Percentiles rank a stretch among this genome's conserved stretches.
Evolutionary conservation across 2,329 filamentous ascomycete genomes (phyloP).

Genomic region (Pyrenochaeta sp.): DNA sequence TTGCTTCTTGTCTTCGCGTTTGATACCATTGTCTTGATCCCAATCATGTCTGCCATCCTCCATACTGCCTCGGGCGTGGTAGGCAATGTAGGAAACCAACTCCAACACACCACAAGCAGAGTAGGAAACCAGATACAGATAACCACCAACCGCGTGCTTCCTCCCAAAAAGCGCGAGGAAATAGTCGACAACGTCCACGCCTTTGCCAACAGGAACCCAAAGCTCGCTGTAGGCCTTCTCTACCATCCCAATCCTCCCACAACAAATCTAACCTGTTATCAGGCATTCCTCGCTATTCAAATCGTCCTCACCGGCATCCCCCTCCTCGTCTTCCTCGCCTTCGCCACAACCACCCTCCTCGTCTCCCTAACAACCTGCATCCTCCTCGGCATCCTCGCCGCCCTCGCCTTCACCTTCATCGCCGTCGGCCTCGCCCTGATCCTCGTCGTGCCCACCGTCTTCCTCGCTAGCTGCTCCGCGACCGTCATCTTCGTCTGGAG

Average conservation of each 20-base stretch:
- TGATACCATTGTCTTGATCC: not conserved
- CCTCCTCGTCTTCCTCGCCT: constrained; percentile 71
- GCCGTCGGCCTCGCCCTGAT: constrained; percentile 72
- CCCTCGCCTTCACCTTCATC: constrained; percentile 69
- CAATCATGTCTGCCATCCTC: constrained; percentile 27
- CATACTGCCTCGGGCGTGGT: constrained; percentile 36
- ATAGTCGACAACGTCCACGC: constrained; percentile 61
- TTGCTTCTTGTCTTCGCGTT: not conserved
- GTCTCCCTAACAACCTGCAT: constrained; percentile 69
- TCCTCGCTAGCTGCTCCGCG: constrained; percentile 69
- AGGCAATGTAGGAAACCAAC: constrained; percentile 22
- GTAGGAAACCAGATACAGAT: constrained; percentile 35
- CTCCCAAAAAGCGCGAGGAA: constrained; percentile 66
- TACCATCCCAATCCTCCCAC: not conserved
- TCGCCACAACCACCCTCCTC: constrained; percentile 68
- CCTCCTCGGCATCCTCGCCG: constrained; percentile 58
- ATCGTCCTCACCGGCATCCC: constrained; percentile 71
- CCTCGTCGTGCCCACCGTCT: constrained; percentile 72
- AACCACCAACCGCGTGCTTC: constrained; percentile 61
- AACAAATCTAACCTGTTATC: constrained; percentile 6
- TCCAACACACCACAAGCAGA: constrained; percentile 21
- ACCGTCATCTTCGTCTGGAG: constrained; percentile 68
- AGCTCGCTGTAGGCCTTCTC: constrained; percentile 67
- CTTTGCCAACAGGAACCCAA: constrained; percentile 70
- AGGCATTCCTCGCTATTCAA: constrained; percentile 75